phyloP scores from a whole-genome alignment of 1,139 yeast genomes.

The Candida gigantensis region DNA sequence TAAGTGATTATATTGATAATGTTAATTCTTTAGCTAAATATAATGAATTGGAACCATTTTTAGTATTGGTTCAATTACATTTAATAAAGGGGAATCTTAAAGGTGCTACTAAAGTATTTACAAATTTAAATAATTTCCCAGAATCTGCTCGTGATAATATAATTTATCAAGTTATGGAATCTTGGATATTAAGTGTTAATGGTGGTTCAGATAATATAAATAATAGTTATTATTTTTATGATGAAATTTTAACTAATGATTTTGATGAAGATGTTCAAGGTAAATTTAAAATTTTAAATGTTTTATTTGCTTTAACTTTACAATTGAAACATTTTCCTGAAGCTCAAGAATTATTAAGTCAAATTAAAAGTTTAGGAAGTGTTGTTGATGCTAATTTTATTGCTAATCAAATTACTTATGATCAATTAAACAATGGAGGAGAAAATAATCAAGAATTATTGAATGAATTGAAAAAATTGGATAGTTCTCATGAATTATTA shows the following conservation, averaged over 20 bases:
- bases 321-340: slow-evolving; percentile 49
- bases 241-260: slow-evolving; percentile 60
- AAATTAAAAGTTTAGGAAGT: slow-evolving; percentile 39
- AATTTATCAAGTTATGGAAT: slow-evolving; percentile 66
- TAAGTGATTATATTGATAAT: slow-evolving; percentile 27
- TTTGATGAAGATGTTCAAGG: slow-evolving; percentile 43
- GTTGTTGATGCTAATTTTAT: slow-evolving; percentile 50
- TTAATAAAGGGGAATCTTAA: slow-evolving; percentile 40
- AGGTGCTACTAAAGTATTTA: slow-evolving; percentile 38
- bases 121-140: slow-evolving; percentile 41
- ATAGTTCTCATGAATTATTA: slow-evolving; percentile 53
- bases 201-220: slow-evolving; percentile 61
- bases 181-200: slow-evolving; percentile 57
- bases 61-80: slow-evolving; percentile 45
- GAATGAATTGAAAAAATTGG: slow-evolving; percentile 39
- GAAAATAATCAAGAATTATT: slow-evolving; percentile 42
- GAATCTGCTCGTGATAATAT: slow-evolving; percentile 61
- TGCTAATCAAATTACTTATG: slow-evolving; percentile 58
- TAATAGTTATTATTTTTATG: slow-evolving; percentile 69
- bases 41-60: slow-evolving; percentile 46
- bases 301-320: slow-evolving; percentile 43
- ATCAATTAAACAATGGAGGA: slow-evolving; percentile 50
- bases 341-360: slow-evolving; percentile 49
- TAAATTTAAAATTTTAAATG: slow-evolving; percentile 36
- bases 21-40: slow-evolving; percentile 17